A percentile compares a stretch with the other conserved stretches of the same genome.
These are phyloP conservation scores for Lolium perenne DNA, from an alignment of 176 grass and related monocot genomes.

Conservation along the genomic window DNA sequence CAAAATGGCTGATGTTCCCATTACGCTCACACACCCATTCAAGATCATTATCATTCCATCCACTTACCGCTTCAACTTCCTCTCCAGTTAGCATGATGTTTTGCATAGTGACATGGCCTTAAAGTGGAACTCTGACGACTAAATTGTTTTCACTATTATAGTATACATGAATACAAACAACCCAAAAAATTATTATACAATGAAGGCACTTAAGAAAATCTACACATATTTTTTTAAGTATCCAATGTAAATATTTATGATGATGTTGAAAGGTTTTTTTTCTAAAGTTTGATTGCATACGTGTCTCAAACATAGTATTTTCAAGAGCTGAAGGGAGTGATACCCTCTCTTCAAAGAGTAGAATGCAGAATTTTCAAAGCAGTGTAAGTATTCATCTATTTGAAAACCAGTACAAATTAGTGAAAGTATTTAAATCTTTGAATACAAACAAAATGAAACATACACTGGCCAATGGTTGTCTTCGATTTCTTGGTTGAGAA, in stretches of 20 bases:
- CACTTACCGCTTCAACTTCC: not conserved
- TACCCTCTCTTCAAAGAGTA: not conserved
- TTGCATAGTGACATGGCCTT: not conserved
- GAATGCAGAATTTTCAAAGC: not conserved
- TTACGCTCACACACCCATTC: not conserved
- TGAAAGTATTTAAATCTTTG: constrained; percentile 29
- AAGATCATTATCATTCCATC: not conserved
- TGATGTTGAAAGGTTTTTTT: not conserved
- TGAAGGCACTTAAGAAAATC: not conserved
- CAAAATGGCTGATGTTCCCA: not conserved
- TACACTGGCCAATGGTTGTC: constrained; percentile 96
- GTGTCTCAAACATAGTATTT: not conserved
- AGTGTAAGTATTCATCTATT: not conserved
- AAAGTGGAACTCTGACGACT: not conserved
- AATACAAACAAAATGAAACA: constrained; percentile 21
- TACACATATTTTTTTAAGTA: not conserved
- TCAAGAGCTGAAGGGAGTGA: not conserved
- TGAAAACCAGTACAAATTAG: not conserved
- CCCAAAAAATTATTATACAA: not conserved
- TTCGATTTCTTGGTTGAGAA: constrained; percentile 98
- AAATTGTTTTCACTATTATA: not conserved
- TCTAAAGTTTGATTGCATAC: not conserved
- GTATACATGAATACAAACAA: not conserved
- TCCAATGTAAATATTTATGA: not conserved
- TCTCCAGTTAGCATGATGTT: not conserved